These are phyloP conservation scores for Gloeopeniophorella convolvens DNA, from an alignment of 768 basidiomycete species.

Conservation along the genomic window DNA sequence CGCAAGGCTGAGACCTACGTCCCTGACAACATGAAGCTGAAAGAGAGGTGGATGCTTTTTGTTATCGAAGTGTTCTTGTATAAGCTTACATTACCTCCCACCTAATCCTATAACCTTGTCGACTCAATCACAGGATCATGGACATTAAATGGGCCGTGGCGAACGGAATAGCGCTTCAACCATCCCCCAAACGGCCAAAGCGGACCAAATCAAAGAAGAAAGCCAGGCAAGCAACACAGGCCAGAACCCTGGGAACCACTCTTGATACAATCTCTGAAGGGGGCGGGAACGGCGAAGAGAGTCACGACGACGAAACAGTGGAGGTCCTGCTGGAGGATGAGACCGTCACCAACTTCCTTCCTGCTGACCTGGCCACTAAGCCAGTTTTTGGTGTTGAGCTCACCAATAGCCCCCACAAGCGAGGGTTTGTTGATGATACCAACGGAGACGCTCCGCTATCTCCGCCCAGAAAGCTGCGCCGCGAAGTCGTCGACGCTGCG, in stretches of 20 bases:
- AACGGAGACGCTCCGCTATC: constrained; percentile 22
- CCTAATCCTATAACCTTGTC: constrained; percentile 26
- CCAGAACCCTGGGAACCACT: background rate
- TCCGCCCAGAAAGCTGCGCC: constrained; percentile 36
- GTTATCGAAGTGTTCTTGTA: constrained; percentile 58
- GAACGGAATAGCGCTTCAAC: constrained; percentile 51
- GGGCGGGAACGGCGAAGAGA: constrained; percentile 7
- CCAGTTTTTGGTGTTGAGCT: constrained; percentile 13
- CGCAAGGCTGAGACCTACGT: constrained; percentile 77
- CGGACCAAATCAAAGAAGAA: constrained; percentile 33
- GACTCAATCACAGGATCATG: constrained; percentile 49
- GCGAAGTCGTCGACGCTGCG: constrained; percentile 19
- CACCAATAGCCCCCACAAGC: constrained; percentile 20
- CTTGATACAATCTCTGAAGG: constrained; percentile 20
- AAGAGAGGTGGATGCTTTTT: constrained; percentile 82
- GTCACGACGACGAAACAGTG: constrained; percentile 24
- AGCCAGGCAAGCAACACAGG: constrained; percentile 18
- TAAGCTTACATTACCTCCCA: constrained; percentile 16
- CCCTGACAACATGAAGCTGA: constrained; percentile 79
- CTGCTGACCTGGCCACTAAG: constrained; percentile 9
- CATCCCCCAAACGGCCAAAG: constrained; percentile 50
- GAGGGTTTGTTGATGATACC: background rate
- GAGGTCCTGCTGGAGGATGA: constrained; percentile 15
- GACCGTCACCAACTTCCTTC: background rate
- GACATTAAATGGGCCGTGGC: constrained; percentile 77